phyloP scores from a whole-genome alignment of 441 rosid genomes.

The Mallotus repandus region DNA sequence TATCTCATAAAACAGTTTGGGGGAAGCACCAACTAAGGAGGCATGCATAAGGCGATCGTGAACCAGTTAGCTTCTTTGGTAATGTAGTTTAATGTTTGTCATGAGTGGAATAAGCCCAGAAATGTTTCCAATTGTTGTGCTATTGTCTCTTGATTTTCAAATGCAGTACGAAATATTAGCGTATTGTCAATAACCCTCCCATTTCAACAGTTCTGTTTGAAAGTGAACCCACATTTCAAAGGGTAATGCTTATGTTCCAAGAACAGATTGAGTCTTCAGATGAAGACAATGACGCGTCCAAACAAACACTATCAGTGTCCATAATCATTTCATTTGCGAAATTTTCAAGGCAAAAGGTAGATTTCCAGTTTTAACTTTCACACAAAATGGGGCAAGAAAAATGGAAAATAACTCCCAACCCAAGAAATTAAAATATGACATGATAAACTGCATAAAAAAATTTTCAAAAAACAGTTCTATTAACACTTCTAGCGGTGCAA shows the following conservation, averaged over 20 bases:
- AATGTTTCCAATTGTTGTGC: background rate
- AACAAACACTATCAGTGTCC: background rate
- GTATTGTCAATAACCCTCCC: too few relatives aligned
- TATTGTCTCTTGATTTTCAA: background rate
- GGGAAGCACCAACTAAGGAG: background rate
- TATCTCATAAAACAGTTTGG: constrained; percentile 23
- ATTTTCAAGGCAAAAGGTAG: background rate
- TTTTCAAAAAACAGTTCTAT: too few relatives aligned
- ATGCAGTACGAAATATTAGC: background rate
- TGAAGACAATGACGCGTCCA: background rate
- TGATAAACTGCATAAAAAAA: too few relatives aligned
- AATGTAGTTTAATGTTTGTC: background rate
- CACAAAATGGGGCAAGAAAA: too few relatives aligned
- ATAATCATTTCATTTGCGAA: background rate
- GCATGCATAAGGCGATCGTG: background rate
- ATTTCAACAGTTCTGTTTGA: too few relatives aligned
- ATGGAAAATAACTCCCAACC: too few relatives aligned
- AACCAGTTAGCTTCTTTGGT: background rate
- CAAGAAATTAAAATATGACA: too few relatives aligned
- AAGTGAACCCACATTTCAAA: background rate
- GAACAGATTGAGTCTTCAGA: too few relatives aligned
- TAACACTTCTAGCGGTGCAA: too few relatives aligned
- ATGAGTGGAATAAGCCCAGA: too few relatives aligned
- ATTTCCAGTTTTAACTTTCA: too few relatives aligned
- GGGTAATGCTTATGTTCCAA: too few relatives aligned